Percentiles rank a stretch among this genome's conserved stretches.
Conservation (phyloP, 208 protist genomes). For the Borovskyia barvae region DNA sequence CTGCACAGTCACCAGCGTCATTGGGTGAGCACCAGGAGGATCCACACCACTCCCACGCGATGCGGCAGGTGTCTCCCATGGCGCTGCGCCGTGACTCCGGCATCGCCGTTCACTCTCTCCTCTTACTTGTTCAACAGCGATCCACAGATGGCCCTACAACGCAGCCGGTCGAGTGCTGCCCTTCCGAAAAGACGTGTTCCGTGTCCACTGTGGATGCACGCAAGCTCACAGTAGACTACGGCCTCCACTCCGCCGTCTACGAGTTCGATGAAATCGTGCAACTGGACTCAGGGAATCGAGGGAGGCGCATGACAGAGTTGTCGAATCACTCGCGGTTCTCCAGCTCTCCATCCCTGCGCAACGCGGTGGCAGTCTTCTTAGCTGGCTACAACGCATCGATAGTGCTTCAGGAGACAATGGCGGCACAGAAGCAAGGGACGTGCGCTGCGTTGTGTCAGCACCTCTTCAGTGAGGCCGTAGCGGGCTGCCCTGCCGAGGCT, state of each 20-base stretch:
- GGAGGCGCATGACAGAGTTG: background rate
- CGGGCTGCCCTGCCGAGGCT: constrained; percentile 16
- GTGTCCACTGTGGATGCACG: background rate
- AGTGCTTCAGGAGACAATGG: constrained; percentile 25
- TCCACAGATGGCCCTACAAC: background rate
- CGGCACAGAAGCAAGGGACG: constrained; percentile 11
- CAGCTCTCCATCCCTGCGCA: constrained; percentile 11
- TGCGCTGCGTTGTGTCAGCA: constrained; percentile 17
- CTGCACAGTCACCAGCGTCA: background rate
- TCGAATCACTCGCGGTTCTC: constrained; percentile 10
- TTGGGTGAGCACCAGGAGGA: background rate
- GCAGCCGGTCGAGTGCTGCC: background rate
- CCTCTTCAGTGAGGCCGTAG: constrained; percentile 10
- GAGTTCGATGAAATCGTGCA: constrained; percentile 28
- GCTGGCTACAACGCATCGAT: constrained; percentile 30
- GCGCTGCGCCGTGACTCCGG: constrained; percentile 11
- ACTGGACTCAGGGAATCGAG: constrained; percentile 1
- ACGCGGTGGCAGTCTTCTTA: constrained; percentile 17
- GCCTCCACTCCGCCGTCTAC: constrained; percentile 1
- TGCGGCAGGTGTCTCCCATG: constrained; percentile 1
- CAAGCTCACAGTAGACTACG: constrained; percentile 13
- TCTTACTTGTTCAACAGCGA: background rate
- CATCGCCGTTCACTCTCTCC: constrained; percentile 20
- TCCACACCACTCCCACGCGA: background rate
- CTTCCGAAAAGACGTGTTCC: background rate